phyloP scores from a whole-genome alignment of 352 stramenopile genomes.

The Phytophthora fragariae region DNA sequence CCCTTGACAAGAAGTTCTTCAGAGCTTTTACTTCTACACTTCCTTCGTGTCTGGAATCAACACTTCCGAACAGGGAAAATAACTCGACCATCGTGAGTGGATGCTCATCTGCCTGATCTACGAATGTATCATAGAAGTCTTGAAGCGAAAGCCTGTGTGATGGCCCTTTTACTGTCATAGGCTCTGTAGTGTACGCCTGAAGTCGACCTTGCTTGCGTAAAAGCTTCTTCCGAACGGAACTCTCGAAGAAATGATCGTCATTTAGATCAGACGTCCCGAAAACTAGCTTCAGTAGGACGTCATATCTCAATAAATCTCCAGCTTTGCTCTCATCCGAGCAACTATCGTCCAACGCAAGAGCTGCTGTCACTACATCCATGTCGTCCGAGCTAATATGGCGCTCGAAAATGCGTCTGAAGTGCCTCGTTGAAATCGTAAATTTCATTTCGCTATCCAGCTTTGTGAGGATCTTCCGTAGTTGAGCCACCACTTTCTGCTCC shows the following conservation, averaged over 20 bases:
- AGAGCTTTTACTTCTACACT: slow-evolving; percentile 36
- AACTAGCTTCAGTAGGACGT: slow-evolving; percentile 60
- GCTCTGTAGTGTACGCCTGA: slow-evolving; percentile 18
- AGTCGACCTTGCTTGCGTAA: slow-evolving; percentile 19
- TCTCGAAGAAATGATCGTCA: slow-evolving; percentile 28
- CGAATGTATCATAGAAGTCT: slow-evolving; percentile 27
- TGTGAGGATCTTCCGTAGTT: slow-evolving; percentile 59
- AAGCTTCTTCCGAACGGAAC: slow-evolving; percentile 34
- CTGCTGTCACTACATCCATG: slow-evolving; percentile 37
- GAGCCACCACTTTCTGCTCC: slow-evolving; percentile 45
- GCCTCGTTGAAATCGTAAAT: slow-evolving; percentile 44
- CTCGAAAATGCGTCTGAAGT: slow-evolving; percentile 64
- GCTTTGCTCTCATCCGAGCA: not conserved
- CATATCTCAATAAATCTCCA: slow-evolving; percentile 43
- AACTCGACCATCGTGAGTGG: slow-evolving; percentile 36
- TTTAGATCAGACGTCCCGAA: slow-evolving; percentile 51
- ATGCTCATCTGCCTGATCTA: not conserved
- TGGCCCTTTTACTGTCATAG: slow-evolving; percentile 20
- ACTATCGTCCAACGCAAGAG: slow-evolving; percentile 18
- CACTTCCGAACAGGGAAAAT: slow-evolving; percentile 49
- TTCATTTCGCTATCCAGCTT: slow-evolving; percentile 52
- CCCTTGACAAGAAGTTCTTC: slow-evolving; percentile 32
- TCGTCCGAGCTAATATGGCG: slow-evolving; percentile 49
- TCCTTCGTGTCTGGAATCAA: slow-evolving; percentile 35
- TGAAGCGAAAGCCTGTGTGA: slow-evolving; percentile 25